A percentile compares a stretch with the other conserved stretches of the same genome.
These are phyloP conservation scores for Castanea sativa DNA, from an alignment of 306 rosid genomes.

Conservation along the genomic window DNA sequence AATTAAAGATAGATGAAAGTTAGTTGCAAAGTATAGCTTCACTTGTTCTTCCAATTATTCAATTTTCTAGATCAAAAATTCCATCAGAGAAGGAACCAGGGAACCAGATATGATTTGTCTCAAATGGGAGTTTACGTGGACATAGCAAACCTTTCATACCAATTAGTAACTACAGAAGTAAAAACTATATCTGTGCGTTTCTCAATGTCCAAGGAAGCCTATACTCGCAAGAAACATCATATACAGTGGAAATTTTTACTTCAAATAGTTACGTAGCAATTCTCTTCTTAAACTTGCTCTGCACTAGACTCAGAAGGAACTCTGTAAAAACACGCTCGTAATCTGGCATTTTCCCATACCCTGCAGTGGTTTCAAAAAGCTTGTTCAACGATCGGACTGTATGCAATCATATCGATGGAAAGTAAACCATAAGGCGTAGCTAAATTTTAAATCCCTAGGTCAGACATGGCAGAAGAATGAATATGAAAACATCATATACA, in stretches of 20 bases:
- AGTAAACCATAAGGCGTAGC: not conserved
- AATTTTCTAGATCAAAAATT: not conserved
- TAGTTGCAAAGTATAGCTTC: not conserved
- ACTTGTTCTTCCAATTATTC: not conserved
- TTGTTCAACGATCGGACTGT: not conserved
- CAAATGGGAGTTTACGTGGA: no score
- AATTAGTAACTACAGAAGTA: slow-evolving; percentile 9
- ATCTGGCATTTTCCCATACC: slow-evolving; percentile 53
- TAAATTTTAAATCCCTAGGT: no score
- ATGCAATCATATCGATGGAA: not conserved
- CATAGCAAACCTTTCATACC: slow-evolving; percentile 21
- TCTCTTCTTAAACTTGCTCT: slow-evolving; percentile 46
- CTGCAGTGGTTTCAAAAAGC: slow-evolving; percentile 19
- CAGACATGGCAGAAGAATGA: no score
- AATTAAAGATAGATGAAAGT: not conserved
- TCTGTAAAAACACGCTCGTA: slow-evolving; percentile 52
- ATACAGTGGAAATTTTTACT: slow-evolving; percentile 15
- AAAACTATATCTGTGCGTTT: slow-evolving; percentile 4
- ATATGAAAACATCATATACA: not conserved
- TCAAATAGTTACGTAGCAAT: not conserved
- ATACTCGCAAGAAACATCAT: slow-evolving; percentile 3
- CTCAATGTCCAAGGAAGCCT: slow-evolving; percentile 18
- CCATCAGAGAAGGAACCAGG: not conserved
- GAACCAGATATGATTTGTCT: no score
- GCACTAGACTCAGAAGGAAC: slow-evolving; percentile 44